A percentile compares a stretch with the other conserved stretches of the same genome.
These are phyloP conservation scores for Monosporozyma unispora DNA, from an alignment of 805 yeast genomes.

Conservation along the genomic window DNA sequence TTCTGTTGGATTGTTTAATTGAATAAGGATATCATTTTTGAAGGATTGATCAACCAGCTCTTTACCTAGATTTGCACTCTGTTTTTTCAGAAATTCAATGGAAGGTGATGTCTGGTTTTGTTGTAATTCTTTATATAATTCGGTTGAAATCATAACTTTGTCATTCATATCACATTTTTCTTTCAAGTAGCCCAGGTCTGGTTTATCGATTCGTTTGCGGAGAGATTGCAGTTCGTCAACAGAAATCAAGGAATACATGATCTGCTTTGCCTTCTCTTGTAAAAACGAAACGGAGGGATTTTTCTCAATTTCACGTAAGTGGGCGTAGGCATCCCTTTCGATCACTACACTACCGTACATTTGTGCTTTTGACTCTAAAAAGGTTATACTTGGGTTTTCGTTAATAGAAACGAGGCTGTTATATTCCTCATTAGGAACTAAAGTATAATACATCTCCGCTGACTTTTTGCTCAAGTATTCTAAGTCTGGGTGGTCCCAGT, in stretches of 20 bases:
- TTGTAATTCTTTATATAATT: not conserved
- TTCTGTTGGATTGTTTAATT: conserved; percentile 7
- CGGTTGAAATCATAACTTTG: not conserved
- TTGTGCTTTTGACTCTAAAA: conserved; percentile 2
- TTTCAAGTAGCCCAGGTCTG: conserved; percentile 13
- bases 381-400: not conserved
- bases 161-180: not conserved
- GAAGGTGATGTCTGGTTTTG: conserved; percentile 12
- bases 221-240: not conserved
- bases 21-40: not conserved
- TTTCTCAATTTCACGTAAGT: not conserved
- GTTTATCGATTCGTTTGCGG: not conserved
- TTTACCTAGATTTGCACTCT: conserved; percentile 10
- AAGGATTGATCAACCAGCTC: not conserved
- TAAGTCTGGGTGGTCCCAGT: not conserved
- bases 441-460: not conserved
- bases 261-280: not conserved
- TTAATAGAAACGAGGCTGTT: not conserved
- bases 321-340: not conserved
- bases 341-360: not conserved
- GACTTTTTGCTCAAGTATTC: not conserved
- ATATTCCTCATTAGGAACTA: not conserved
- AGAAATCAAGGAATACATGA: not conserved
- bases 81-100: conserved; percentile 18
- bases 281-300: not conserved